Percentiles rank a stretch among this genome's conserved stretches.
These are phyloP conservation scores for Taphrina communis DNA, from an alignment of 1,139 yeast species.

Conservation along the genomic window DNA sequence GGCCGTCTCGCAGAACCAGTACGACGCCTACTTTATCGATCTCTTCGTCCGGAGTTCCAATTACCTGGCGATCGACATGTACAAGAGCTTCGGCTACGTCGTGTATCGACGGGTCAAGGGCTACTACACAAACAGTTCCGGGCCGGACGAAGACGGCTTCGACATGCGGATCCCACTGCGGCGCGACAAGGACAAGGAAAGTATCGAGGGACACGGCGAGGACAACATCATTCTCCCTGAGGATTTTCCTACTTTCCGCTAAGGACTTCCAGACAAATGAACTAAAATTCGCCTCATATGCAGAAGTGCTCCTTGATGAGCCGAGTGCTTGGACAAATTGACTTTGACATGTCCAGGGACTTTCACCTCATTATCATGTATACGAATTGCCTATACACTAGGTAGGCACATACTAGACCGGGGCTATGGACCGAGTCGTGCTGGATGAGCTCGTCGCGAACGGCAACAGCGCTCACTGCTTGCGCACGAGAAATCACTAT, in stretches of 20 bases:
- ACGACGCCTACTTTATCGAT: constrained; percentile 80
- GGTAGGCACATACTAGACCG: no score
- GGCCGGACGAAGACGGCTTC: constrained; percentile 82
- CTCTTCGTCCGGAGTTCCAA: constrained; percentile 89
- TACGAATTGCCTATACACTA: no score
- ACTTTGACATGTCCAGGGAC: no score
- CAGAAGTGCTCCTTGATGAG: no score
- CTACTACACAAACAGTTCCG: constrained; percentile 68
- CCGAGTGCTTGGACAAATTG: no score
- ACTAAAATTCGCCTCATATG: no score
- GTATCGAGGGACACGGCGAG: constrained; percentile 48
- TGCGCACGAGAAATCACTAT: no score
- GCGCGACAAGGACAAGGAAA: constrained; percentile 57
- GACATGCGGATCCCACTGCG: constrained; percentile 61
- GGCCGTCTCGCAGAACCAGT: constrained; percentile 65
- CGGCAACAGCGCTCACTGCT: no score
- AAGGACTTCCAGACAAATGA: neutral
- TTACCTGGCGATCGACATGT: constrained; percentile 74
- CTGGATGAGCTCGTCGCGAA: no score
- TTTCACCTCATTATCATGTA: no score
- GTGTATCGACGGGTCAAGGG: constrained; percentile 89
- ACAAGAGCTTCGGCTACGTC: constrained; percentile 83
- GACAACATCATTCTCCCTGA: constrained; percentile 46
- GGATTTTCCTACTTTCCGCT: constrained; percentile 41
- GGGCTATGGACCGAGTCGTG: no score